phyloP scores from a whole-genome alignment of 805 yeast genomes.

The Zygosaccharomyces siamensis region DNA sequence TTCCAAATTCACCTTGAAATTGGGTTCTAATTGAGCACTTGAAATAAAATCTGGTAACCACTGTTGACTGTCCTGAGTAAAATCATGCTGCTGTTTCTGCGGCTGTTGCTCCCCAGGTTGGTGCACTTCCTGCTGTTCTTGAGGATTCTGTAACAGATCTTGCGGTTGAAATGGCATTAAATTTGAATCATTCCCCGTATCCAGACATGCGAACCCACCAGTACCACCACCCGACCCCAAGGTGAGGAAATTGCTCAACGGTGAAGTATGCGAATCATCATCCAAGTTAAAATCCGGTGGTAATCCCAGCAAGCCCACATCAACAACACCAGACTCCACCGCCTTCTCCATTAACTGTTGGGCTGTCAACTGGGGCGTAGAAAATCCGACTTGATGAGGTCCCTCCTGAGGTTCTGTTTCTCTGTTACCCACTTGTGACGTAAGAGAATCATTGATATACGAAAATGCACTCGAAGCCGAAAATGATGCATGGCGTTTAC shows the following conservation, averaged over 20 bases:
- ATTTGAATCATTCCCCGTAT: slow-evolving; percentile 26
- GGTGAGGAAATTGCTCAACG: slow-evolving; percentile 40
- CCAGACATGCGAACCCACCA: slow-evolving; percentile 34
- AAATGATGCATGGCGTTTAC: slow-evolving; percentile 42
- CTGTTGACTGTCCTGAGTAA: slow-evolving; percentile 22
- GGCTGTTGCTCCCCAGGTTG: not conserved
- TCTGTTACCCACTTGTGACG: slow-evolving; percentile 12
- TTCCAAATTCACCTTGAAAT: slow-evolving; percentile 45
- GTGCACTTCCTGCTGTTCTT: not conserved
- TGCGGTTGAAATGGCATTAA: slow-evolving; percentile 31
- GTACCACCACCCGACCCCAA: slow-evolving; percentile 39
- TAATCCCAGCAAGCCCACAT: slow-evolving; percentile 22
- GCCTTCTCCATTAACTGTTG: slow-evolving; percentile 39
- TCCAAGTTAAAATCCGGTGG: slow-evolving; percentile 27
- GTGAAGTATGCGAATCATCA: slow-evolving; percentile 29
- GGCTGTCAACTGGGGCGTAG: slow-evolving; percentile 71
- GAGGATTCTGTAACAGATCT: not conserved
- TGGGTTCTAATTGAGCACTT: slow-evolving; percentile 54
- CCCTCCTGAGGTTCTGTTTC: slow-evolving; percentile 24
- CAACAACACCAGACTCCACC: slow-evolving; percentile 25
- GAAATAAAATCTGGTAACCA: slow-evolving; percentile 66
- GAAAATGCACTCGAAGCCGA: slow-evolving; percentile 41
- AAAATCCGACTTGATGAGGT: slow-evolving; percentile 70
- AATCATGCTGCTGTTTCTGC: slow-evolving; percentile 8
- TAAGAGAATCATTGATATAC: slow-evolving; percentile 24